Conservation (phyloP, 2,329 filamentous ascomycete genomes). For the Colletotrichum siamense region DNA sequence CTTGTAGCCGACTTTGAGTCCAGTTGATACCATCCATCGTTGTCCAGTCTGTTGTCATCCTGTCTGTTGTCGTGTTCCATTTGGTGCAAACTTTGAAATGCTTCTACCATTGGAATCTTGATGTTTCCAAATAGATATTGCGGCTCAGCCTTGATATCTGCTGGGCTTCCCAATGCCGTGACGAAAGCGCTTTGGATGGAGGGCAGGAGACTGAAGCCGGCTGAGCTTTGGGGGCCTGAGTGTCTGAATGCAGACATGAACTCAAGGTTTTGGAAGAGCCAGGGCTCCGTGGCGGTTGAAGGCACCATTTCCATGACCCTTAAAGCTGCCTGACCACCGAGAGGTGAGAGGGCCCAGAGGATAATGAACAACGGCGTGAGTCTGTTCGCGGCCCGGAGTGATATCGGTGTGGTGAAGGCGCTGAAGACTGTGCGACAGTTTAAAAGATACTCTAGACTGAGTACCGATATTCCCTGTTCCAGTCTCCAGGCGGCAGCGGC, state of each 20-base stretch:
- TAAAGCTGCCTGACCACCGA: not conserved
- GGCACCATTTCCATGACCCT: not conserved
- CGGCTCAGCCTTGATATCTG: not conserved
- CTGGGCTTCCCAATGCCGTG: not conserved
- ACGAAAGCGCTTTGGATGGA: not conserved
- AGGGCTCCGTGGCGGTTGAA: not conserved
- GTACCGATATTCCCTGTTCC: not conserved
- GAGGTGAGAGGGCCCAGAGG: slow-evolving; percentile 1
- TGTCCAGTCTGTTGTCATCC: not conserved
- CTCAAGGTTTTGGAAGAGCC: not conserved
- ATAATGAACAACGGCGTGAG: not conserved
- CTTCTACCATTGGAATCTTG: slow-evolving; percentile 1
- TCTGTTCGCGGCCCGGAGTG: not conserved
- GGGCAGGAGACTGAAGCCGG: not conserved
- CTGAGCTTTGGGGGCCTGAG: not conserved
- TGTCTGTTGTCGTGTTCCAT: not conserved
- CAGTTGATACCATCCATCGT: not conserved
- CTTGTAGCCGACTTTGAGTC: not conserved
- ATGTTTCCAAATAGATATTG: slow-evolving; percentile 1
- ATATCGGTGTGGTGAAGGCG: not conserved
- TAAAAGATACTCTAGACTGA: not conserved
- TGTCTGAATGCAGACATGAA: not conserved
- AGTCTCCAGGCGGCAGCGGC: not conserved
- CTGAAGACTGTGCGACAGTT: not conserved
- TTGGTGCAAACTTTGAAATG: not conserved